A percentile compares a stretch with the other conserved stretches of the same genome.
These are phyloP conservation scores for Arthroderma uncinatum DNA, from an alignment of 2,329 filamentous ascomycete genomes.

Conservation along the genomic window DNA sequence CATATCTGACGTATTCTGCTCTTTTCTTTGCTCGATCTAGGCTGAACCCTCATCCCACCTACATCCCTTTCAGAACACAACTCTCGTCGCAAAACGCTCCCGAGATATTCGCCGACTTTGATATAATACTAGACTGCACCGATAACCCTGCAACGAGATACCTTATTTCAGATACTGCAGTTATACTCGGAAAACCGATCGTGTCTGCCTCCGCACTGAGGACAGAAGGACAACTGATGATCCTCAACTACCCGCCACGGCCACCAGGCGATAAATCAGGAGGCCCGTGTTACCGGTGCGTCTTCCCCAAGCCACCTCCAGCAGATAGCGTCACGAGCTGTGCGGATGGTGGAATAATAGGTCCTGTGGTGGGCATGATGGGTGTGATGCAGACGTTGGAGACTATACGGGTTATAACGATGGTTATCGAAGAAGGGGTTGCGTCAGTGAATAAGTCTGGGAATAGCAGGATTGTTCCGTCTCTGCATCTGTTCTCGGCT, in stretches of 20 bases:
- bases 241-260: slow-evolving; percentile 69
- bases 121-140: slow-evolving; percentile 85
- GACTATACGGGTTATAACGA: slow-evolving; percentile 67
- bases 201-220: slow-evolving; percentile 83
- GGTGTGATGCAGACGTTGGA: slow-evolving; percentile 85
- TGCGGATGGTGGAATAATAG: slow-evolving; percentile 84
- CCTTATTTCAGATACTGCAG: slow-evolving; percentile 80
- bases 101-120: slow-evolving; percentile 57
- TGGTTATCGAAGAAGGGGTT: slow-evolving; percentile 18
- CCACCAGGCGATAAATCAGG: slow-evolving; percentile 47
- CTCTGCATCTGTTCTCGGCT: slow-evolving; percentile 35
- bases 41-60: slow-evolving; percentile 61
- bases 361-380: slow-evolving; percentile 87
- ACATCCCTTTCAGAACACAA: slow-evolving; percentile 51
- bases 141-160: slow-evolving; percentile 88
- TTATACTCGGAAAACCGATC: slow-evolving; percentile 65
- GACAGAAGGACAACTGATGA: slow-evolving; percentile 78
- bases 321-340: slow-evolving; percentile 73
- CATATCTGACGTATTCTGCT: not conserved
- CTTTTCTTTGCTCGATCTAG: slow-evolving; percentile 29
- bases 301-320: slow-evolving; percentile 81
- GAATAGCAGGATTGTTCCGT: slow-evolving; percentile 18
- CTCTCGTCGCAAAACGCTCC: slow-evolving; percentile 59
- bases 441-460: slow-evolving; percentile 14
- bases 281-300: slow-evolving; percentile 85